Base-by-base conservation (phyloP, 1,284 basidiomycete genomes). In the Marasmius oreades region DNA sequence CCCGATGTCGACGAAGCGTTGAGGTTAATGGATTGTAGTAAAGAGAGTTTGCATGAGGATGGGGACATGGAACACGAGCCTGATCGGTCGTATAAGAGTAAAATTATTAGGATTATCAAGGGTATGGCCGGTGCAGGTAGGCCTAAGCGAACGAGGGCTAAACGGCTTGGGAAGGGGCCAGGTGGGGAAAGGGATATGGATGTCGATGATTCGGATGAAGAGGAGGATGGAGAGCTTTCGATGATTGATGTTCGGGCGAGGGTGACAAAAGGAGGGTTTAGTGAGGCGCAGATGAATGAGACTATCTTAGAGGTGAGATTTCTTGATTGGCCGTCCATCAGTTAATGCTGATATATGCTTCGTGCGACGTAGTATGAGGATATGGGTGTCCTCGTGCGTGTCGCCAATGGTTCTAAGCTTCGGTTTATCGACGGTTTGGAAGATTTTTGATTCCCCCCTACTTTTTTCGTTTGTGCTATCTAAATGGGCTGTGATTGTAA, bases 1-100 rank as follows among this genome's bases (percentile, higher is more conserved):
- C 81, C 83, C 52, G 97, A 99, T 68, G 95, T 99, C 4, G 95
- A 99, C 69, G 97, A 99, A 75, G 97, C 97, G 1, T 76, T 99
- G 57, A 86, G 97, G 34, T 77, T 99, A 61, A 98, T 99, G 92
- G 93, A 96, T 62, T 93, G 93, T 61, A 93, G 90, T 74, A 99
- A 99, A 73, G 90, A 92, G 64, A 92, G 86, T 64, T 76, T 99
- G 63, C 80, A 86, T 60, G 90, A 93, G 48, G 92, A 95, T 43
- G 82, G 85, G 53, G 84, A 88, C 18, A 82, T 83, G 33, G 84
- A 84, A 28, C 74, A 74, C 34, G 87, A 87, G 47, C 79, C 81
- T 18, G 95, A 98, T 69, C 81, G 84, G 61, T 92, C 93, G 23
- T 79, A 81, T 54, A 81, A 85, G 60, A 90, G 86, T 69, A 87